Evolutionary conservation across 805 yeast genomes (phyloP), one percentile per base, ranked within the genome.

Genomic region (Kazachstania bromeliacearum): DNA sequence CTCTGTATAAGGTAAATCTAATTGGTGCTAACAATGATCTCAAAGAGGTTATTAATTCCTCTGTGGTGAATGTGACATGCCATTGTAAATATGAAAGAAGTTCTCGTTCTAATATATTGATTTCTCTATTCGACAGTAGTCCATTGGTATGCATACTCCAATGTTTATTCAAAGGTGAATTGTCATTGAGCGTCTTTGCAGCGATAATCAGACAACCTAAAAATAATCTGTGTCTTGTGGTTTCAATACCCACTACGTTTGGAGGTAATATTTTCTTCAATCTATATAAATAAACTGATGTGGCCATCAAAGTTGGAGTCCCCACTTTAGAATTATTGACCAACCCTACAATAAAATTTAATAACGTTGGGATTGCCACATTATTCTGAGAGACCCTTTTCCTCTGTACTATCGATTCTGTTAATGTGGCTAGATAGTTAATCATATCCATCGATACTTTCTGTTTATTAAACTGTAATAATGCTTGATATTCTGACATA

Each of bases 131-230:
- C 6, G 78, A 55, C 41, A 92, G 70, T 29, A 92, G 68, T 1
- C 96, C 96, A 56, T 80, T 79, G 3, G 97, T 88, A 66, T 89
- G 89, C 41, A 75, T 71, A 6, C 95, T 79, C 98, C 98, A 92
- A 64, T 92, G 96, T 63, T 81, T 88, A 64, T 92, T 92, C 57
- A 89, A 71, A 30, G 98, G 98, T 15, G 94, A 79, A 4, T 95
- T 83, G 64, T 92, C 98, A 61, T 92, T 92, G 45, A 88, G 71
- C 44, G 78, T 78, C 65, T 92, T 92, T 13, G 97, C 96, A n/a
- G 95, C 84, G 33, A 92, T 63, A 31, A 92, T 85, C 39, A 89
- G 68, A 31, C 95, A 75, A 0, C 96, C 95, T 36, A 89, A 65
- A 47, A 89, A 92, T 39, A 89, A 82, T 41, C 97, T 71, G 64